These are phyloP conservation scores for Amanita rubescens DNA, from an alignment of 768 basidiomycete genomes.

Conservation along the genomic window DNA sequence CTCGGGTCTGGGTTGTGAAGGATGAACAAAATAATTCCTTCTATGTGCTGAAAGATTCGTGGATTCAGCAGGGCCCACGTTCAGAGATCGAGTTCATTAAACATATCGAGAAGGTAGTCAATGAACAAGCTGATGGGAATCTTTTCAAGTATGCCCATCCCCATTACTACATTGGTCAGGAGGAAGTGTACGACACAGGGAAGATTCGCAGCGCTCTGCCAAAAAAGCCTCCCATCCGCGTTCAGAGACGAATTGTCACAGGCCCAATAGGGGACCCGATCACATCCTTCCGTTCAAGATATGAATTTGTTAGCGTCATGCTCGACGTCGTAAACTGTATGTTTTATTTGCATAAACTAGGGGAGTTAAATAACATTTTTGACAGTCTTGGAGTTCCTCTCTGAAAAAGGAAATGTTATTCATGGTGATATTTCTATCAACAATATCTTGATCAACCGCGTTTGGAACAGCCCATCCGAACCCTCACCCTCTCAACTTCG, in stretches of 20 bases:
- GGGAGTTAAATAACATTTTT: too few relatives aligned
- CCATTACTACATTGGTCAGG: constrained; percentile 2
- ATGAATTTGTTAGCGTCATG: constrained; percentile 3
- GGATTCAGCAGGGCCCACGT: neutral
- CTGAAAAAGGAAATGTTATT: too few relatives aligned
- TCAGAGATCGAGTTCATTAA: neutral
- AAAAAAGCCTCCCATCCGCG: neutral
- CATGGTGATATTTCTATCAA: too few relatives aligned
- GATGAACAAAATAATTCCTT: constrained; percentile 7
- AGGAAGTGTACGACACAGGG: neutral
- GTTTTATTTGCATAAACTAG: neutral
- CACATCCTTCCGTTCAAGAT: constrained; percentile 9
- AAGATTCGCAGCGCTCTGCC: neutral
- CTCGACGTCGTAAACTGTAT: constrained; percentile 9
- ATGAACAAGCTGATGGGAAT: neutral
- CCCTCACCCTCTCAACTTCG: too few relatives aligned
- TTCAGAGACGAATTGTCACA: constrained; percentile 9
- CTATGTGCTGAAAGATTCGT: constrained; percentile 9
- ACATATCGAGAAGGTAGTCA: neutral
- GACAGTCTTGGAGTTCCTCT: too few relatives aligned
- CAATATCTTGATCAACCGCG: too few relatives aligned
- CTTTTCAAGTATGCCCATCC: constrained; percentile 3
- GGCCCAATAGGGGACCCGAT: constrained; percentile 9
- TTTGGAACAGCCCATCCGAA: too few relatives aligned
- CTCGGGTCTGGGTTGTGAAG: constrained; percentile 10